Evolutionary conservation across 2,329 filamentous ascomycete genomes (phyloP), one percentile per base, ranked within the genome.

Genomic region (Rhytidhysteron rufulum): DNA sequence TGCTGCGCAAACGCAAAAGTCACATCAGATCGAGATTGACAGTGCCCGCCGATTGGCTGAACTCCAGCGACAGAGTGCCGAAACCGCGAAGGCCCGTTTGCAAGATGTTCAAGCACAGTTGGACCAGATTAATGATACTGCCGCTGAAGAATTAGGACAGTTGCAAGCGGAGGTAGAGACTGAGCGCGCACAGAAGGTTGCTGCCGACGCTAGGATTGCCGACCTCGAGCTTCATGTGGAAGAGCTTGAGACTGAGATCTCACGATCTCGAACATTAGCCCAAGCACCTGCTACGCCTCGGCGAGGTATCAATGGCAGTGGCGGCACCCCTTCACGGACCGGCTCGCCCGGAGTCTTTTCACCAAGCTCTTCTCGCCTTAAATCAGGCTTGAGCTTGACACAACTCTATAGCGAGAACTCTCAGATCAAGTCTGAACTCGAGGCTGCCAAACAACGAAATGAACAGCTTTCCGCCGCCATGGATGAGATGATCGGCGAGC

Each of bases 1-100:
- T 16, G 85, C 86, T 19, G 84, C 87, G 2, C 80, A 86, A 39
- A 82, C 83, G n/a, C 83, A 95, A 45, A 86, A 96, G 60, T 84
- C 85, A 45, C 94, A 93, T 72, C 82, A 85, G 53, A 83, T 90
- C 41, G 90, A 97, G 61, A 74, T 95, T 6, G 88, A 94, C 49
- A 85, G 85, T 47, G 82, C 86, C 19, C 82, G 80, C 43, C 81
- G 93, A 32, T 76, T 98, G 16, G 86, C 89, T 2, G 85, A 95
- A 47, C 77, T 94, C 58, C 87, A 88, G 50, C 79, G 87, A 43
- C 83, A 90, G 56, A 82, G 86, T 39, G 82, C 85, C 22, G 76
- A 84, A 42, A 87, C 85, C 11, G 80, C 86, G 52, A 80, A 82
- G 58, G 78, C 80, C 42, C 79, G 85, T 35, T 70, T 89, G 11